Evolutionary conservation across 1,139 yeast species (phyloP).

Genomic region (Geotrichum armillariae): DNA sequence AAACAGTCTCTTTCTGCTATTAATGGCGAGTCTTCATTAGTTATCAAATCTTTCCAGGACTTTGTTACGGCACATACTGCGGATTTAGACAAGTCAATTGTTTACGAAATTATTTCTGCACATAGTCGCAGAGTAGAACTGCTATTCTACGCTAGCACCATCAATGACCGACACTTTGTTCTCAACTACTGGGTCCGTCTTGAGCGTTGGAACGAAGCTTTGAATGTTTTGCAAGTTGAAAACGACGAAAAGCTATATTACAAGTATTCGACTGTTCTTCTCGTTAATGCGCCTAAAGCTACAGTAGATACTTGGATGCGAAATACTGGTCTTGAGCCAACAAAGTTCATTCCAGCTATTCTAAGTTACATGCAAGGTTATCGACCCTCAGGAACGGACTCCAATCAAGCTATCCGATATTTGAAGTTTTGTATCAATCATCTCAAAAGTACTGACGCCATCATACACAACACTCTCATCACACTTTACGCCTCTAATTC

Average conservation of each 20-base stretch:
- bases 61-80: slow-evolving; percentile 55
- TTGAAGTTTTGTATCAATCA: slow-evolving; percentile 60
- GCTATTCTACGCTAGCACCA: slow-evolving; percentile 64
- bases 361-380: slow-evolving; percentile 50
- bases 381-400: slow-evolving; percentile 36
- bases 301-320: slow-evolving; percentile 83
- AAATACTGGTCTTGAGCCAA: slow-evolving; percentile 51
- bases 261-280: slow-evolving; percentile 63
- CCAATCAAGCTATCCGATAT: slow-evolving; percentile 68
- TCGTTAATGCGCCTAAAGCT: slow-evolving; percentile 65
- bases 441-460: slow-evolving; percentile 49
- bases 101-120: slow-evolving; percentile 69
- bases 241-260: slow-evolving; percentile 56
- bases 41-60: slow-evolving; percentile 43
- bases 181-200: slow-evolving; percentile 65
- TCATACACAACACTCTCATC: slow-evolving; percentile 71
- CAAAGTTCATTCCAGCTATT: slow-evolving; percentile 72
- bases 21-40: slow-evolving; percentile 25
- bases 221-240: slow-evolving; percentile 57
- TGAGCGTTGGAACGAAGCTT: slow-evolving; percentile 74
- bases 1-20: slow-evolving; percentile 22
- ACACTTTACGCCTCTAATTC: slow-evolving; percentile 67
- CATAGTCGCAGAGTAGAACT: slow-evolving; percentile 66
- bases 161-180: slow-evolving; percentile 69
- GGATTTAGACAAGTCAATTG: slow-evolving; percentile 59